phyloP scores from a whole-genome alignment of 495 filamentous ascomycete genomes.

The Evernia prunastri region DNA sequence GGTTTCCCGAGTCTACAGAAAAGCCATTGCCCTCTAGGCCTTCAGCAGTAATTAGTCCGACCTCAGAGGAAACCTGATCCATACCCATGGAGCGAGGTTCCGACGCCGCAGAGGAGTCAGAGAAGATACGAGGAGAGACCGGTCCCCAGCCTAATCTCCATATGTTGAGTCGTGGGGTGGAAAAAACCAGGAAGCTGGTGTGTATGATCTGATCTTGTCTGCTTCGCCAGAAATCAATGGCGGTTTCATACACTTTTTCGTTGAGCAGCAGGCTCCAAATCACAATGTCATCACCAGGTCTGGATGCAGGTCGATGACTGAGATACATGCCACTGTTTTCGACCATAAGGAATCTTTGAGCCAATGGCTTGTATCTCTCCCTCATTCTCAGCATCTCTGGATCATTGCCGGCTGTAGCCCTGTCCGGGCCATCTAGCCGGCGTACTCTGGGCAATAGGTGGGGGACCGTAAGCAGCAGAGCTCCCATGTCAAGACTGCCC shows the following conservation, averaged over 20 bases:
- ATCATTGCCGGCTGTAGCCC: too few relatives aligned
- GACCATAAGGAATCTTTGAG: too few relatives aligned
- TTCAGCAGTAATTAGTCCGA: too few relatives aligned
- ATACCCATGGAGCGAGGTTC: not conserved
- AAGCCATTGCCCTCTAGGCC: too few relatives aligned
- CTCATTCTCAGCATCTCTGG: too few relatives aligned
- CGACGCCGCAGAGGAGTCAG: not conserved
- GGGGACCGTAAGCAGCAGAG: conserved; percentile 5
- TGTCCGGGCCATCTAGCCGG: not conserved
- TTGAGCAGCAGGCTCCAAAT: conserved; percentile 26
- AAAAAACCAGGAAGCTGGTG: conserved; percentile 25
- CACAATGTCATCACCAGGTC: conserved; percentile 22
- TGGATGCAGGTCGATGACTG: conserved; percentile 22
- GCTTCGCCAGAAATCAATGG: conserved; percentile 21
- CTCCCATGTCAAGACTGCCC: conserved; percentile 10
- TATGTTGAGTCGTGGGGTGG: conserved; percentile 14
- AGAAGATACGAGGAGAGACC: too few relatives aligned
- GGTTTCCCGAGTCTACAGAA: too few relatives aligned
- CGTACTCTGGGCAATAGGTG: conserved; percentile 1
- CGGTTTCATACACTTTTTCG: conserved; percentile 9
- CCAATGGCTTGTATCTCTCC: too few relatives aligned
- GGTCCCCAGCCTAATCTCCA: conserved; percentile 21
- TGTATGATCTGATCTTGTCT: not conserved
- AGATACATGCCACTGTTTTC: too few relatives aligned
- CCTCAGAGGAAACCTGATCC: conserved; percentile 14